Base-by-base conservation (phyloP, 2,329 filamentous ascomycete species). In the Aureobasidium namibiae region DNA sequence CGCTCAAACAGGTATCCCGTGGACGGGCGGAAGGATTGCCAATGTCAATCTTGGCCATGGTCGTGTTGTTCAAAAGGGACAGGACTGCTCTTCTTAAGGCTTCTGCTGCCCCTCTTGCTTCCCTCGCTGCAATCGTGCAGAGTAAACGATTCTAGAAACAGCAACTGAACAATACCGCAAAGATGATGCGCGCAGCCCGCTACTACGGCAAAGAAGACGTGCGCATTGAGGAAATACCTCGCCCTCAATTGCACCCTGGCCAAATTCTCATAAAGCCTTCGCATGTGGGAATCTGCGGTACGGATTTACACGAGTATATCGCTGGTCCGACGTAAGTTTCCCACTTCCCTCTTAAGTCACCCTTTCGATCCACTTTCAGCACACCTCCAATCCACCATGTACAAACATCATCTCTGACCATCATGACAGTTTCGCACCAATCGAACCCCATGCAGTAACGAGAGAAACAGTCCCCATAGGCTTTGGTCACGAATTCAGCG, bases 401-500 rank as follows among this genome's bases (percentile, higher is more conserved):
- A n/a, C 23, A 38, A n/a, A 46, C 16, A 34, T 7, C 14, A 24
- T 21, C n/a, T 23, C 31, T 33, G 4, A 60, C 76, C 75, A 21
- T 16, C 11, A 26, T 14, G 73, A 74, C 14, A 78, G 72, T 26
- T 77, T 80, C 69, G 76, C 78, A 1, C 80, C 82, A 2, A 66
- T 67, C 7, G 69, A 68, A 7, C 81, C 83, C 1, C 84, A 87
- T 65, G 78, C 78, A 1, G 69, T 86, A 23, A 87, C 83, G 0
- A 73, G 77, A 33, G 81, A 82, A 60, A 75, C 73, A 1, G 75
- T 62, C 6, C 61, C 61, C 6, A 60, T 62, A 16, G 52, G 46
- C 0, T 73, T 87, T 10, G 85, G 85, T 26, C 85, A 88, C 66
- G 85, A 88, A 66, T 84, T 87, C 69, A 81, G 78, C 3, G 85